Evolutionary conservation across 2,329 filamentous ascomycete genomes (phyloP).

Genomic region (Trichoderma sp.): DNA sequence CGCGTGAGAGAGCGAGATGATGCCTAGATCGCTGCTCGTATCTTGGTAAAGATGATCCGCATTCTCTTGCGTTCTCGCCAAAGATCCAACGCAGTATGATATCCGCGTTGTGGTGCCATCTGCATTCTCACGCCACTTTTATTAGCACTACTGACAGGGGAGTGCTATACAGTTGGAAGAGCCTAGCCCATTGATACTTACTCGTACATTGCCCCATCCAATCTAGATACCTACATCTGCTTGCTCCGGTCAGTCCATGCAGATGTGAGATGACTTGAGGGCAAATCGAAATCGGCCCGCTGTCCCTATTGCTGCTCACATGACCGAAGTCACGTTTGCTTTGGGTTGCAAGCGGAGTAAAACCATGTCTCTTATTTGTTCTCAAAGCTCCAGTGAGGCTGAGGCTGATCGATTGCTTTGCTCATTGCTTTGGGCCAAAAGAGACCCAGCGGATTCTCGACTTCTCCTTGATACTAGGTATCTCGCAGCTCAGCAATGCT

Average conservation of each 20-base stretch:
- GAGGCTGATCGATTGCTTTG: not conserved
- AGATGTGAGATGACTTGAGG: not conserved
- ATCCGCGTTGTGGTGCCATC: not conserved
- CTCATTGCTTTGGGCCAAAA: not conserved
- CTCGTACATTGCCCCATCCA: slow-evolving; percentile 12
- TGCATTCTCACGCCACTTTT: not conserved
- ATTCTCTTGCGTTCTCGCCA: not conserved
- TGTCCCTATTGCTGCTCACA: not conserved
- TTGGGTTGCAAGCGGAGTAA: not conserved
- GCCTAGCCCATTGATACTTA: slow-evolving; percentile 7
- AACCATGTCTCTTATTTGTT: not conserved
- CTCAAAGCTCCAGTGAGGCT: not conserved
- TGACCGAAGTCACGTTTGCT: not conserved
- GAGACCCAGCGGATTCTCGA: not conserved
- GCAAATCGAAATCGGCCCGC: not conserved
- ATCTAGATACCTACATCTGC: not conserved
- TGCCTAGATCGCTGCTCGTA: not conserved
- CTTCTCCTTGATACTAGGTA: not conserved
- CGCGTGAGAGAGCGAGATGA: not conserved
- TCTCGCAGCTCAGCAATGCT: not conserved
- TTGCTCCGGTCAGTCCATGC: not conserved
- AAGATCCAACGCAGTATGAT: not conserved
- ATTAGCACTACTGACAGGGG: not conserved
- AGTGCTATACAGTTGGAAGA: not conserved
- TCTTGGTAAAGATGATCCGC: not conserved